Evolutionary conservation across 306 rosid genomes (phyloP), one percentile per base, ranked within the genome.

Genomic region (Lathyrus sativus): DNA sequence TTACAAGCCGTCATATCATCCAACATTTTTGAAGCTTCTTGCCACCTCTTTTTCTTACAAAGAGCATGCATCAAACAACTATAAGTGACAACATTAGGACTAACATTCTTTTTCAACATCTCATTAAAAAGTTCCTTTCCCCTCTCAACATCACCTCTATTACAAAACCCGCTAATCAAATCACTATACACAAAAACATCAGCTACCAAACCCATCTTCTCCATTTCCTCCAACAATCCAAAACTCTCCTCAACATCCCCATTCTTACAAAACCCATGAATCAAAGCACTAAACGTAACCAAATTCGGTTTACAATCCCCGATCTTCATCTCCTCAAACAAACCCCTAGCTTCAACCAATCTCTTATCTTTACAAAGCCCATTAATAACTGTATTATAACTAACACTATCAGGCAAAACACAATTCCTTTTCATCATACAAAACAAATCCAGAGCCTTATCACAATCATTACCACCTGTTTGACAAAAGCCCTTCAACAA

Each of bases 11-110:
- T 74, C 98, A 93, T 93, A 49, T 72, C 88, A 39, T 82, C 43
- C 71, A 90, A 37, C 95, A 88, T 77, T 3, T 33, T 42, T 0
- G 80, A 79, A 6, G 87, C 90, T 74, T 93, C 95, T 39, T 66
- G 62, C 96, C 91, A 82, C 76, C 63, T 70, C 72, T 93, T 89
- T 48, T 7, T 70, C 84, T 81, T 93, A 49, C 85, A 79, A 55
- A 90, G 89, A 39, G 64, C 72, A 62, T 86, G 78, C 62, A 86
- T 86, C 80, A 93, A 84, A 74, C 81, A 74, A 61, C 75, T 82
- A 63, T 93, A 90, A n/a, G 82, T 71, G 71, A 85, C 72, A 57
- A 81, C 93, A 78, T 85, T 78, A 3, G 95, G 98, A 59, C 60
- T 13, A 79, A 90, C 82, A 37, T 84, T 88, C 75, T 76, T 82